A percentile compares a stretch with the other conserved stretches of the same genome.
Conservation (phyloP, 2,329 filamentous ascomycete genomes). For the Aspergillus brunneoviolaceus region DNA sequence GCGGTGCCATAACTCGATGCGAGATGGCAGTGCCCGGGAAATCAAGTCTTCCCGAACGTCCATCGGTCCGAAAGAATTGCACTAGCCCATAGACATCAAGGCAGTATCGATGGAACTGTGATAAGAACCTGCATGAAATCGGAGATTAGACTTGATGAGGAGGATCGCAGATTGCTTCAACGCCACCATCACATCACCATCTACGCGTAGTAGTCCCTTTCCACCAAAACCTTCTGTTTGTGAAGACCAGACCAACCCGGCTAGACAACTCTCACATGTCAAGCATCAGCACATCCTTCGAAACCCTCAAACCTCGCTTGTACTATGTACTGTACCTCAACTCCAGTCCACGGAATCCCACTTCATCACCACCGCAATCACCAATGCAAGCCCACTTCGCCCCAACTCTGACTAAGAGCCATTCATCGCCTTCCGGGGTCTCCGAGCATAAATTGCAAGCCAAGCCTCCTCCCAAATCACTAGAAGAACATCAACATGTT, state of each 20-base stretch:
- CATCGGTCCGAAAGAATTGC: no score
- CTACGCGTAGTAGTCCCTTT: no score
- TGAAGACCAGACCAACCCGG: no score
- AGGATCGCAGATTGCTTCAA: background rate
- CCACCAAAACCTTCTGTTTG: background rate
- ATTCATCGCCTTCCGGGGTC: background rate
- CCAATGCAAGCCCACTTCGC: background rate
- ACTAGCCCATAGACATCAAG: background rate
- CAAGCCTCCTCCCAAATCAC: background rate
- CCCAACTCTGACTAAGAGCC: background rate
- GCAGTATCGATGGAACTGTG: background rate
- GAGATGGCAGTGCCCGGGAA: no score
- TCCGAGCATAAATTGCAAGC: background rate
- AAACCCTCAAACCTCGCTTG: background rate
- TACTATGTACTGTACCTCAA: background rate
- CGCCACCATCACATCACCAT: background rate
- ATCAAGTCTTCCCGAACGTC: no score
- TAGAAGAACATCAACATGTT: background rate
- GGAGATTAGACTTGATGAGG: no score
- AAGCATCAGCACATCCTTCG: background rate
- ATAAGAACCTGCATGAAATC: background rate
- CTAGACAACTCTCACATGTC: background rate
- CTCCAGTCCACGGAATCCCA: background rate
- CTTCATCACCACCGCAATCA: background rate
- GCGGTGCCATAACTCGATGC: no score